Base-by-base conservation (phyloP, 768 basidiomycete species). In the Artomyces pyxidatus region DNA sequence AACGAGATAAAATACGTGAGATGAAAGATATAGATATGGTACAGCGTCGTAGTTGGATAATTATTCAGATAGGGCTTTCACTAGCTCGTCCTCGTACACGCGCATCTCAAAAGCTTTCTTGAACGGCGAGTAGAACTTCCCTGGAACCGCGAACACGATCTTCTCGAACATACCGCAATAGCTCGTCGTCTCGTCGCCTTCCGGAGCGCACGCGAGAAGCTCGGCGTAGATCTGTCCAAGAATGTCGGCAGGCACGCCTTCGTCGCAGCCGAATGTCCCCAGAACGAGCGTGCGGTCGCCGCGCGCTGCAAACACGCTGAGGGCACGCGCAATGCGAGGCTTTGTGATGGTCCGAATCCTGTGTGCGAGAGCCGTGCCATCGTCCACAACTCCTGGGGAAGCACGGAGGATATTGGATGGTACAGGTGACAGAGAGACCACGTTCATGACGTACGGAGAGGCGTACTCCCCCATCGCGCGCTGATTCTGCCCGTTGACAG, bases 371-470 rank as follows among this genome's bases (percentile, higher is more conserved):
- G 30, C 17, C 26, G 23, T 17, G 17, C 23, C 16, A 41, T 23
- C 7, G 39, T 17, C 39, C 22, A 11, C 16, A 14, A 41, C 11
- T n/a, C n/a, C n/a, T n/a, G n/a, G n/a, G n/a, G n/a, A n/a, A 17
- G 39, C 39, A 1, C 7, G n/a, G 7, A 41, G 12, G 17, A 21
- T 21, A 6, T 17, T 16, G 8, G 23, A 28, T 14, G 43, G 10
- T 14, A 45, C 22, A 14, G 54, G 51, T 3, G 42, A 35, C 19
- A 42, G 48, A 14, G 51, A 56, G 12, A 53, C n/a, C 12, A 56
- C 54, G 41, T 56, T 56, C 51, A 53, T 53, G 27, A 27, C 28
- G 41, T 56, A 56, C 17, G 54, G 54, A 11, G 51, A 41, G n/a
- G 49, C 54, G 16, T 53, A 53, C 27, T 56, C 54, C 44, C 51